Evolutionary conservation across 148 eudicot species (phyloP).

Genomic region (Silene latifolia): DNA sequence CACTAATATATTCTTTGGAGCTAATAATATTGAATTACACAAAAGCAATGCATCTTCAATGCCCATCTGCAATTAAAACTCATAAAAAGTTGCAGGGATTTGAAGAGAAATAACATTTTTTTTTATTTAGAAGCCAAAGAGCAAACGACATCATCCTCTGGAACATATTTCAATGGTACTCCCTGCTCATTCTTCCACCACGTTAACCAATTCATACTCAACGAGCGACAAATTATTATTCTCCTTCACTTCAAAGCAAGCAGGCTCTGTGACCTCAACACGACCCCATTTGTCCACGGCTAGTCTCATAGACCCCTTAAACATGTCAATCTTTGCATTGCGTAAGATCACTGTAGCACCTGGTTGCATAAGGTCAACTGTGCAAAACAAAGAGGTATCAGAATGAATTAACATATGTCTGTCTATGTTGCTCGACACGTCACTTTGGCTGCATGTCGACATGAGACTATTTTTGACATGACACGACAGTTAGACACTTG

Average conservation of each 20-base stretch:
- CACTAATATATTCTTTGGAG: background rate
- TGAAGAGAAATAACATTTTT: constrained; percentile 10
- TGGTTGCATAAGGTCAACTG: constrained; percentile 36
- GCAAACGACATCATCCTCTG: background rate
- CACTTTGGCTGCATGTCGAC: background rate
- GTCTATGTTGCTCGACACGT: background rate
- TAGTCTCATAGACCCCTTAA: constrained; percentile 28
- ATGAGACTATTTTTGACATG: too few relatives aligned
- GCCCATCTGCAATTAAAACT: background rate
- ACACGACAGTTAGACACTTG: too few relatives aligned
- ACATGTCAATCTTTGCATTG: constrained; percentile 33
- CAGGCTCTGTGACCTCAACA: constrained; percentile 37
- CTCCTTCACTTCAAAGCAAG: constrained; percentile 32
- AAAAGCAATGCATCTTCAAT: constrained; percentile 26
- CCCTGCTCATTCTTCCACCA: constrained; percentile 27
- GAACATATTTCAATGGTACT: constrained; percentile 17
- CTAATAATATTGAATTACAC: constrained; percentile 16
- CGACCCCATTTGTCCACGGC: constrained; percentile 31
- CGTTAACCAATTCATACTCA: constrained; percentile 36
- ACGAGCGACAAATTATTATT: constrained; percentile 35
- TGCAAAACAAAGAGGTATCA: background rate
- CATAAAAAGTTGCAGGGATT: too few relatives aligned
- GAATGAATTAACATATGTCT: background rate
- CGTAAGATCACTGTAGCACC: constrained; percentile 32
- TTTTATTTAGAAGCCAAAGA: constrained; percentile 19